Evolutionary conservation across 768 basidiomycete species (phyloP).

Genomic region (Mycena filopes): DNA sequence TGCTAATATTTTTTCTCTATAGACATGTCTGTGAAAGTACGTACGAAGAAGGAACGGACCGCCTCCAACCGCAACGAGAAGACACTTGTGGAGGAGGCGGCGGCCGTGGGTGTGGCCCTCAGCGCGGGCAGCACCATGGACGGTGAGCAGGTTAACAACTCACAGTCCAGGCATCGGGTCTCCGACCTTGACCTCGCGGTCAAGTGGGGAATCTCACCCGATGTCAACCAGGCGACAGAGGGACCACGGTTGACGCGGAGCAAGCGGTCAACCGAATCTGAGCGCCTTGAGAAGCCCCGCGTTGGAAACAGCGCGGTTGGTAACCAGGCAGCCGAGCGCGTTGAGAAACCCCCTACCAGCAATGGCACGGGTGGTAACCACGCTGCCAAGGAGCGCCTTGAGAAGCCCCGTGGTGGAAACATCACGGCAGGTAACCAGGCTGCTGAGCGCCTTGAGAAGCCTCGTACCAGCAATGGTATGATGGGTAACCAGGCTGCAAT

Average conservation of each 20-base stretch:
- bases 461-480: not conserved
- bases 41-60: slow-evolving; percentile 2
- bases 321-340: slow-evolving; percentile 5
- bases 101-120: slow-evolving; percentile 5
- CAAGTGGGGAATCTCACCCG: slow-evolving; percentile 9
- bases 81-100: too few species aligned
- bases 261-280: slow-evolving; percentile 1
- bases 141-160: too few species aligned
- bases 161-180: slow-evolving; percentile 2
- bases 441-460: slow-evolving; percentile 8
- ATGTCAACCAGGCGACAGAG: not conserved
- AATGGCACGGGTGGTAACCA: too few species aligned
- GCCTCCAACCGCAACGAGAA: slow-evolving; percentile 1
- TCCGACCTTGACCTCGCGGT: slow-evolving; percentile 7
- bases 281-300: slow-evolving; percentile 15
- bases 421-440: slow-evolving; percentile 2
- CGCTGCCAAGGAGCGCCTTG: slow-evolving; percentile 14
- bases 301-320: not conserved
- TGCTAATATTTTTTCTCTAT: slow-evolving; percentile 21
- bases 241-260: slow-evolving; percentile 10
- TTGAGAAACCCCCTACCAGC: too few species aligned
- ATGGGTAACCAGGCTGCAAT: not conserved
- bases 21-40: slow-evolving; percentile 9
- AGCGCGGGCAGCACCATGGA: too few species aligned
- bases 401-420: not conserved